Conservation (phyloP, 176 grass and related monocot species). For the Zizania latifolia region DNA sequence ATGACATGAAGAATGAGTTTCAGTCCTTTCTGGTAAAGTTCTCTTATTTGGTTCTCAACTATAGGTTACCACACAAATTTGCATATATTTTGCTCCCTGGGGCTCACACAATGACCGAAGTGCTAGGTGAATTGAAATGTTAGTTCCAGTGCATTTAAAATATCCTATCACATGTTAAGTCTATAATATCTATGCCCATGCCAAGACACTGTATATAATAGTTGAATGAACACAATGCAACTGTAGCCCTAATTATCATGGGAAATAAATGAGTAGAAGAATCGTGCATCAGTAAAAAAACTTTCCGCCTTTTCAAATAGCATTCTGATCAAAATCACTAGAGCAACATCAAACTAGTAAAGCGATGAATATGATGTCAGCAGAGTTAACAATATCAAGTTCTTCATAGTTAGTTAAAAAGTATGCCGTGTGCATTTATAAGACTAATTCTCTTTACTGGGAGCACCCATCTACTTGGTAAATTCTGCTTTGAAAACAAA, state of each 20-base stretch:
- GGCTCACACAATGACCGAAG: background rate
- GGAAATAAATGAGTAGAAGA: background rate
- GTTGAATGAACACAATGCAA: background rate
- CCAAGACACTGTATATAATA: background rate
- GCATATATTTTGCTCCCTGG: background rate
- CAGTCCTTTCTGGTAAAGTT: constrained; percentile 78
- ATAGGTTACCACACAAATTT: background rate
- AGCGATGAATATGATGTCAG: background rate
- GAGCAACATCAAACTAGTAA: background rate
- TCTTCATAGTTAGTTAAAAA: too few relatives aligned
- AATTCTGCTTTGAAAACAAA: background rate
- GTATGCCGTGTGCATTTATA: background rate
- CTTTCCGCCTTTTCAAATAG: background rate
- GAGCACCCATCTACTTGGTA: background rate
- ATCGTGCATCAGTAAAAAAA: background rate
- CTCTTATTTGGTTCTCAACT: constrained; percentile 11
- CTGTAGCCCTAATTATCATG: background rate
- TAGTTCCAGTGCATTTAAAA: background rate
- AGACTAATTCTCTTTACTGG: background rate
- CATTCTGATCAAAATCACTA: background rate
- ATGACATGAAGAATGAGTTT: constrained; percentile 86
- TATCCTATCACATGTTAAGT: background rate
- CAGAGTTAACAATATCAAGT: too few relatives aligned
- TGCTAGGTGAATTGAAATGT: background rate
- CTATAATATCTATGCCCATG: background rate